Percentiles rank a stretch among this genome's conserved stretches.
phyloP scores from a whole-genome alignment of 202 grass and related monocot species.

The Setaria viridis region DNA sequence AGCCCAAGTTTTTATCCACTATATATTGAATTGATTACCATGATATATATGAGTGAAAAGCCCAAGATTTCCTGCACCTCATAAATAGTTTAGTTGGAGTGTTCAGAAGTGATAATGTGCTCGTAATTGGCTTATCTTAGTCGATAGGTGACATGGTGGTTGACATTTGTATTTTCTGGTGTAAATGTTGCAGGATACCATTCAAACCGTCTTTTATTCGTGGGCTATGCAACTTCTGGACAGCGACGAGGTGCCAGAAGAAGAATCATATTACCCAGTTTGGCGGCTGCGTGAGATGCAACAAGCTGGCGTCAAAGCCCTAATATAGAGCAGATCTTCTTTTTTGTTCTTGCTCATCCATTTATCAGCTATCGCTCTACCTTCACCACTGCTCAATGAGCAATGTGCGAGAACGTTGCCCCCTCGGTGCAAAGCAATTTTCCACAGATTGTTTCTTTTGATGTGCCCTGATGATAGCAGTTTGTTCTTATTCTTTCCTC shows the following conservation, averaged over 20 bases:
- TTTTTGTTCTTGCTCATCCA: neutral
- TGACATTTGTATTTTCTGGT: conserved; percentile 10
- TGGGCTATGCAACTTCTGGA: conserved; percentile 65
- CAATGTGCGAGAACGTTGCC: neutral
- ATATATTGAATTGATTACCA: no score
- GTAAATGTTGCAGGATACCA: conserved; percentile 51
- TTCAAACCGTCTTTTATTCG: conserved; percentile 45
- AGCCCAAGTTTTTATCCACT: neutral
- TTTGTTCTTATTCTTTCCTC: neutral
- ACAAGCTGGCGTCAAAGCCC: conserved; percentile 72
- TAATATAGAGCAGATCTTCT: conserved; percentile 66
- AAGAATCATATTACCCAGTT: conserved; percentile 78
- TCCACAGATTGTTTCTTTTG: conserved; percentile 12
- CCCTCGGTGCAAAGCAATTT: conserved; percentile 42
- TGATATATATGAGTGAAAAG: neutral
- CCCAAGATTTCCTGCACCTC: neutral
- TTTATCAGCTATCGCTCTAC: neutral
- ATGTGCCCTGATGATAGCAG: neutral
- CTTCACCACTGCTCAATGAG: neutral
- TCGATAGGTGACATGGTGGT: neutral
- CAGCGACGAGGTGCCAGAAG: conserved; percentile 60
- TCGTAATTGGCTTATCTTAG: neutral
- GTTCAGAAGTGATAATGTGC: neutral
- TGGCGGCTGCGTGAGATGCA: conserved; percentile 97
- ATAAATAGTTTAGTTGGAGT: neutral